Conservation (phyloP, 352 stramenopile genomes). For the Phytophthora meadii region DNA sequence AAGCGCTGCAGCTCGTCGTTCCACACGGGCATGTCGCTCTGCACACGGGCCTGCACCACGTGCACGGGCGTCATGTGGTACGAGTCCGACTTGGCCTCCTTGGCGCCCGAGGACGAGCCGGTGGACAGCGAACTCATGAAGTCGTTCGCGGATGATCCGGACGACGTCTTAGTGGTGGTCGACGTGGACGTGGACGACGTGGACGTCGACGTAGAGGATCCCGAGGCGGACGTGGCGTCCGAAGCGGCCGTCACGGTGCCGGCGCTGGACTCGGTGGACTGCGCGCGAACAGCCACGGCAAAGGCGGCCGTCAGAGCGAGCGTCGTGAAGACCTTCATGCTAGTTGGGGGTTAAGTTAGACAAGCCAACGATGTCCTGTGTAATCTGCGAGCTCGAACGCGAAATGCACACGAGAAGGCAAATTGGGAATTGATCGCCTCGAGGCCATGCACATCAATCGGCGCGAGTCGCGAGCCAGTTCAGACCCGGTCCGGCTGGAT, state of each 20-base stretch:
- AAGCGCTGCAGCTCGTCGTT: constrained; percentile 63
- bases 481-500: constrained; percentile 23
- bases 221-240: constrained; percentile 18
- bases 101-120: constrained; percentile 22
- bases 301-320: constrained; percentile 34
- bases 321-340: constrained; percentile 46
- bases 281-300: constrained; percentile 16
- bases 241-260: constrained; percentile 39
- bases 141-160: constrained; percentile 38
- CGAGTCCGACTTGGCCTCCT: constrained; percentile 29
- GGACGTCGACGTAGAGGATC: constrained; percentile 21
- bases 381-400: constrained; percentile 39
- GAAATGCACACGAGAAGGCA: constrained; percentile 38
- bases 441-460: constrained; percentile 22
- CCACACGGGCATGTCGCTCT: constrained; percentile 70
- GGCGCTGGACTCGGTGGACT: constrained; percentile 37
- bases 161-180: constrained; percentile 24
- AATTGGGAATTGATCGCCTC: constrained; percentile 43
- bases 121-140: constrained; percentile 47
- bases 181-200: constrained; percentile 20
- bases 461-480: constrained; percentile 27
- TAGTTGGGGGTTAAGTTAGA: background rate
- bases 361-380: constrained; percentile 12
- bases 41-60: constrained; percentile 75
- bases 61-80: constrained; percentile 82